These are phyloP conservation scores for Teratosphaeria epicoccoides DNA, from an alignment of 2,329 filamentous ascomycete genomes.

Conservation along the genomic window DNA sequence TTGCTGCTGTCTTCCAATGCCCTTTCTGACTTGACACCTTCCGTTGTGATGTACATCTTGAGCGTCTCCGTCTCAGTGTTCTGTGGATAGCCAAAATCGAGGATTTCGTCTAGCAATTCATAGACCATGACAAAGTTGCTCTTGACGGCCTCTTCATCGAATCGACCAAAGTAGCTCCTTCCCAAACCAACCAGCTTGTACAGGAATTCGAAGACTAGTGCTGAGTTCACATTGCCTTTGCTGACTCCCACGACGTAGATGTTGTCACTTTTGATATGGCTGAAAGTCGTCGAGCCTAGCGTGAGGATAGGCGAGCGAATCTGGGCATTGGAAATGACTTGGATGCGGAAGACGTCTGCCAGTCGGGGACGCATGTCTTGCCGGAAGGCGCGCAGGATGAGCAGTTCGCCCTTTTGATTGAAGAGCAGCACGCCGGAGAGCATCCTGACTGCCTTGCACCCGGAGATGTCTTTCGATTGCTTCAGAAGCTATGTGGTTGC, in stretches of 20 bases:
- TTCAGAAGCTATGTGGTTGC: too few species aligned
- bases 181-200: slow-evolving; percentile 85
- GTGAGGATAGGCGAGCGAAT: slow-evolving; percentile 96
- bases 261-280: slow-evolving; percentile 98
- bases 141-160: slow-evolving; percentile 98
- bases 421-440: slow-evolving; percentile 95
- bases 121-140: slow-evolving; percentile 99
- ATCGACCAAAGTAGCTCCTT: slow-evolving; percentile 95
- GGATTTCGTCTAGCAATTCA: slow-evolving; percentile 92
- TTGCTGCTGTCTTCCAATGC: slow-evolving; percentile 82
- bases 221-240: slow-evolving; percentile 98
- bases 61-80: slow-evolving; percentile 97
- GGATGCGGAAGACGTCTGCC: slow-evolving; percentile 97
- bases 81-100: slow-evolving; percentile 97
- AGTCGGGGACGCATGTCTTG: slow-evolving; percentile 96
- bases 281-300: slow-evolving; percentile 94
- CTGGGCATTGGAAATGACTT: slow-evolving; percentile 93
- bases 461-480: slow-evolving; percentile 5
- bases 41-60: slow-evolving; percentile 99
- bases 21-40: slow-evolving; percentile 88
- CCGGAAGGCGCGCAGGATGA: slow-evolving; percentile 97
- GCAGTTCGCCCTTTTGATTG: slow-evolving; percentile 99
- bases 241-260: slow-evolving; percentile 96
- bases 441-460: slow-evolving; percentile 49
- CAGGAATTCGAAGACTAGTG: slow-evolving; percentile 93